Base-by-base conservation (phyloP, 306 rosid genomes). In the Inga oerstediana region DNA sequence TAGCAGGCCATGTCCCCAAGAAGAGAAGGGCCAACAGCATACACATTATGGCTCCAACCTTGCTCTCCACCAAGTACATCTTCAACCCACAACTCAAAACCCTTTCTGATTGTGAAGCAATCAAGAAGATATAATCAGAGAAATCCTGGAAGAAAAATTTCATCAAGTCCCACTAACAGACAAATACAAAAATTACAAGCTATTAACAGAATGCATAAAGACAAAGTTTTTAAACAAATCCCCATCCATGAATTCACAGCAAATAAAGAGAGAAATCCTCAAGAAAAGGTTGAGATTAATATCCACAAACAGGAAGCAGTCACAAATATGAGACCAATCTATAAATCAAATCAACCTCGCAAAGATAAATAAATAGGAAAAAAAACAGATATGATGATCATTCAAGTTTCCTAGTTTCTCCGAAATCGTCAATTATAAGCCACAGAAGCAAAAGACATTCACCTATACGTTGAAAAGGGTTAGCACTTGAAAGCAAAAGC, bases 1-100 rank as follows among this genome's bases (percentile, higher is more conserved):
- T 3, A 30, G 98, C 98, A 78, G 98, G 98, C 98, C 98, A 95
- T 83, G 98, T 95, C 52, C 98, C 98, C 83, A 95, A 78, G 88
- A 92, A 93, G 69, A 90, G 44, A 71, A 93, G 92, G 32, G 98
- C 86, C 67, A 95, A 86, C n/a, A 93, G 81, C 98, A 95, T 93
- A 85, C 98, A 95, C 20, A 39, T 86, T 87, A 95, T 90, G 72
- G 98, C 98, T 10, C 93, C 97, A 79, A 78, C 98, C 86, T 95
- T 95, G 88, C 98, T 92, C 90, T 92, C 97, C 82, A 95, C 91
- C 83, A 90, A 24, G 81, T 91, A 93, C 98, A 93, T 90, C 82
- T 88, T 88, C 82, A 91, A 74, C 9, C 76, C 88, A 43, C 48
- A 14, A 41, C 75, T 65, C 56, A 83, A 82, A 70, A 72, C 49